Base-by-base conservation (phyloP, 306 rosid species). In the Rosa multiflora region DNA sequence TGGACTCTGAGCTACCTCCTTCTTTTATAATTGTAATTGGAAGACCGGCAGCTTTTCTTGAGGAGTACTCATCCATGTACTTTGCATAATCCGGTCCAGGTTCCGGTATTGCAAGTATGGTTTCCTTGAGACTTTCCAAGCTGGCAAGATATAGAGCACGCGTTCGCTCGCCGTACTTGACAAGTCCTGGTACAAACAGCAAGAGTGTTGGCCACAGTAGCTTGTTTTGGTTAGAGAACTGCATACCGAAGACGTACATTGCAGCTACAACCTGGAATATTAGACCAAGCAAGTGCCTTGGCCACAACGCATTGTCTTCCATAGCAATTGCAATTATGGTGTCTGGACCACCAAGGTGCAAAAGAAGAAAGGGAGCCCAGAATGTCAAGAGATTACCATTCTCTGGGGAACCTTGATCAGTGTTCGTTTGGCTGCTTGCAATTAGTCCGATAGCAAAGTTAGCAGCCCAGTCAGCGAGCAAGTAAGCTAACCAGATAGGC, bases 91-190 rank as follows among this genome's bases (percentile, higher is more conserved):
- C 76, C 4, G 82, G 80, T 17, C 87, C 90, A 1, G 88, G 75
- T 32, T 86, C 85, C 1, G 85, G 82, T 18, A 12, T 14, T 48
- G 75, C 85, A 82, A 78, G 58, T 74, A 64, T 23, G 4, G 26
- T 58, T 21, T 79, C 53, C 32, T 74, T 59, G 47, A 88, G 78
- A 13, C 35, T 80, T 0, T 67, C 70, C 66, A 70, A 18, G 56
- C 84, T 89, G 4, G 87, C 90, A 2, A 74, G 77, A 37, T 81
- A 84, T 62, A 89, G 59, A 55, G 88, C 84, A 1, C 82, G 63
- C 0, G 86, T 85, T 18, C 89, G 74, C 69, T 89, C 93, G 0
- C 48, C 85, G 6, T 82, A 89, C 77, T 89, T 89, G 21, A 85
- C 56, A 6, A 76, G 48, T 12, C 90, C 93, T 0, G 86, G 85